These are phyloP conservation scores for Catharanthus roseus DNA, from an alignment of 257 asterid genomes.

Conservation along the genomic window DNA sequence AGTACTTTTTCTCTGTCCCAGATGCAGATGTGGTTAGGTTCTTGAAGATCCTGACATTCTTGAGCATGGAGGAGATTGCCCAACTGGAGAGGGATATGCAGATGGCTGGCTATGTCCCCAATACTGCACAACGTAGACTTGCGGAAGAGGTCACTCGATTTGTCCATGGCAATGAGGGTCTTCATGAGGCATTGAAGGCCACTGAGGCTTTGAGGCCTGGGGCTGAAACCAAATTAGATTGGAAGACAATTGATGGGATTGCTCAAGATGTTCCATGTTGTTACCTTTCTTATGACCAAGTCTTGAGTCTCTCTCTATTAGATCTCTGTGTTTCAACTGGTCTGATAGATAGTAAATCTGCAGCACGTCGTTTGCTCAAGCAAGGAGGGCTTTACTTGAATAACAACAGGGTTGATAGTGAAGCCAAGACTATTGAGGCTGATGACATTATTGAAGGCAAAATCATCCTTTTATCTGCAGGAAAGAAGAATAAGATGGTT, in stretches of 20 bases:
- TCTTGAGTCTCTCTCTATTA: slow-evolving; percentile 46
- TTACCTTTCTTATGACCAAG: slow-evolving; percentile 42
- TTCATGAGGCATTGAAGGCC: slow-evolving; percentile 68
- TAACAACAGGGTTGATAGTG: slow-evolving; percentile 62
- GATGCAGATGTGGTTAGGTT: slow-evolving; percentile 74
- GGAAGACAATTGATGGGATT: slow-evolving; percentile 58
- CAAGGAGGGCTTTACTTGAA: slow-evolving; percentile 94
- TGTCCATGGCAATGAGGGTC: slow-evolving; percentile 85
- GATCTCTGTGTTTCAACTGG: slow-evolving; percentile 68
- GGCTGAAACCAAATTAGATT: slow-evolving; percentile 61
- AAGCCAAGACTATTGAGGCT: slow-evolving; percentile 68
- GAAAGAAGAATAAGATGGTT: slow-evolving; percentile 93
- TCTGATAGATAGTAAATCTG: slow-evolving; percentile 77
- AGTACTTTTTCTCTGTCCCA: slow-evolving; percentile 61
- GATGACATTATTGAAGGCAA: slow-evolving; percentile 74
- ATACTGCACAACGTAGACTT: slow-evolving; percentile 73
- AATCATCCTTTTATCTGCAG: slow-evolving; percentile 76
- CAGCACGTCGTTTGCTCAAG: slow-evolving; percentile 83
- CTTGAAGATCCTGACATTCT: slow-evolving; percentile 69
- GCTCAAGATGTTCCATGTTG: slow-evolving; percentile 78
- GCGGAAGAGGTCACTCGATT: slow-evolving; percentile 94
- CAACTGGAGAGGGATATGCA: slow-evolving; percentile 53
- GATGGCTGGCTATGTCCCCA: slow-evolving; percentile 54
- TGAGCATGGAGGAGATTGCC: slow-evolving; percentile 60
- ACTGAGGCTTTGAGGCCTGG: slow-evolving; percentile 90